Evolutionary conservation across 2,329 filamentous ascomycete species (phyloP).

Genomic region (Biscogniauxia mediterranea): DNA sequence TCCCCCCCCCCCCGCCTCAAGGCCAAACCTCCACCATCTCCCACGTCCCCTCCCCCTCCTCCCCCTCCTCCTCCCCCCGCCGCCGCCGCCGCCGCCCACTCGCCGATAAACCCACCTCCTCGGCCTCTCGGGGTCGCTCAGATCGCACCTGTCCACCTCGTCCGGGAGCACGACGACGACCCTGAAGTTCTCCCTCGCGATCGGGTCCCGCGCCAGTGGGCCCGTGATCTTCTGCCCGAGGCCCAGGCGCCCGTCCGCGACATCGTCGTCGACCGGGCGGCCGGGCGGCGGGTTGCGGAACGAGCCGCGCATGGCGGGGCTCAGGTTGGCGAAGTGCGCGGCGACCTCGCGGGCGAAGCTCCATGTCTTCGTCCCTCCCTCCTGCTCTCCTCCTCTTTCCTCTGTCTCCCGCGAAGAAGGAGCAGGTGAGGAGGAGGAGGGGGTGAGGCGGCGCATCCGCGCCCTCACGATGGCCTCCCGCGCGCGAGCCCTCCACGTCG

Average conservation of each 20-base stretch:
- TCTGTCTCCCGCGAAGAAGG: too few relatives aligned
- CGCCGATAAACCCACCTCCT: conserved; percentile 68
- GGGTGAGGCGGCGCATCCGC: conserved; percentile 57
- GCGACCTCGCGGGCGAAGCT: conserved; percentile 78
- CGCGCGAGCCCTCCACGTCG: conserved; percentile 52
- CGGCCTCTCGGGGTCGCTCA: conserved; percentile 63
- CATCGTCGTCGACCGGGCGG: too few relatives aligned
- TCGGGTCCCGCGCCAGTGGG: conserved; percentile 57
- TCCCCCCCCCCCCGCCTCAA: too few relatives aligned
- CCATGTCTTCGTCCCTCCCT: conserved; percentile 52
- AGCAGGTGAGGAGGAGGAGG: too few relatives aligned
- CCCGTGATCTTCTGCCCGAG: conserved; percentile 67
- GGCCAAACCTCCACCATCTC: conserved; percentile 69
- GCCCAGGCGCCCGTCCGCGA: conserved; percentile 39
- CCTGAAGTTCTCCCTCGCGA: conserved; percentile 74
- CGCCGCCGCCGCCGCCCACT: conserved; percentile 41
- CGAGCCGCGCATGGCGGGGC: conserved; percentile 73
- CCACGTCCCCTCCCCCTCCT: conserved; percentile 51
- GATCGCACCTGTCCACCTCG: conserved; percentile 71
- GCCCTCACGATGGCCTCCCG: conserved; percentile 57
- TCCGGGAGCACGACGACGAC: conserved; percentile 80
- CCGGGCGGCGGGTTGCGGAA: conserved; percentile 74
- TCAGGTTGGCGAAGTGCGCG: conserved; percentile 86
- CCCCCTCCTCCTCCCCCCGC: conserved; percentile 33
- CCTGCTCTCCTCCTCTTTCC: not conserved